A percentile compares a stretch with the other conserved stretches of the same genome.
Conservation (phyloP, 768 basidiomycete species). For the Phylloporus sp. region DNA sequence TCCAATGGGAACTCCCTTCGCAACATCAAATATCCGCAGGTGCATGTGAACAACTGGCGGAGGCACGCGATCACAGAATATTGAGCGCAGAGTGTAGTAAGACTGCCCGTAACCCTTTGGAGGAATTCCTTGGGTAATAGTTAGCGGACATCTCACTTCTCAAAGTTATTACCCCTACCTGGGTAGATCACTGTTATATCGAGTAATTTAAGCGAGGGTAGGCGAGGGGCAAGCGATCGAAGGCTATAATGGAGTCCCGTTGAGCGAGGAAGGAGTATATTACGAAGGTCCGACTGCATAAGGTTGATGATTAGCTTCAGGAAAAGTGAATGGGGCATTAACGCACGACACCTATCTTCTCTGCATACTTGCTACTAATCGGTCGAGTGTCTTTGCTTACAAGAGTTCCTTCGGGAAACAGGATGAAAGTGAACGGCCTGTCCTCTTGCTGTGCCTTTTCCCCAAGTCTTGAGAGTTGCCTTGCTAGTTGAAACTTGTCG, state of each 20-base stretch:
- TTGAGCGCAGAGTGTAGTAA: conserved; percentile 85
- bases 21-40: conserved; percentile 72
- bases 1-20: conserved; percentile 65
- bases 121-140: conserved; percentile 57
- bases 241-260: conserved; percentile 87
- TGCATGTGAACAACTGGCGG: conserved; percentile 89
- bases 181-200: conserved; percentile 93
- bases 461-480: conserved; percentile 65
- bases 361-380: conserved; percentile 80
- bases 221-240: conserved; percentile 71
- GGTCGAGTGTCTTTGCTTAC: conserved; percentile 85
- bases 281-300: conserved; percentile 71
- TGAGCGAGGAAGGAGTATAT: conserved; percentile 87
- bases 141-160: background rate
- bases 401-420: conserved; percentile 96
- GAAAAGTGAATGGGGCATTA: conserved; percentile 1
- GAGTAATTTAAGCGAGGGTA: conserved; percentile 75
- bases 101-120: conserved; percentile 78
- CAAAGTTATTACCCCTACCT: conserved; percentile 41
- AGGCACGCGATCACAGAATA: conserved; percentile 76
- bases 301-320: conserved; percentile 6
- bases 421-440: conserved; percentile 72
- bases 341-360: conserved; percentile 85
- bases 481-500: conserved; percentile 65
- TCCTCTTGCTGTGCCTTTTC: conserved; percentile 62